A percentile compares a stretch with the other conserved stretches of the same genome.
Conservation (phyloP, 306 rosid genomes). For the Prunus padus region DNA sequence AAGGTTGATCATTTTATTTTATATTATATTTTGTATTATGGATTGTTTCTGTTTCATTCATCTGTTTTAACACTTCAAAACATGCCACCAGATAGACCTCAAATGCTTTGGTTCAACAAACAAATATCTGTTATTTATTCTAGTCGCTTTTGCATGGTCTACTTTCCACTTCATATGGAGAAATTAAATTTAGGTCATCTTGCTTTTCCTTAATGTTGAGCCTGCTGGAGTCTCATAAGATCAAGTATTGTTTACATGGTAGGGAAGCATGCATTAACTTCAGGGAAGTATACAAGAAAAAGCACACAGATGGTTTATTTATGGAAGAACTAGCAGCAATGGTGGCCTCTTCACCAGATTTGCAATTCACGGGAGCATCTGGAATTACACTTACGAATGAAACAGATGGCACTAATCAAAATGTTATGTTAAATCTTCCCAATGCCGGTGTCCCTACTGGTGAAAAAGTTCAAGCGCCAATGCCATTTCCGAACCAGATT, state of each 20-base stretch:
- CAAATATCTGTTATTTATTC: neutral
- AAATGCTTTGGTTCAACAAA: neutral
- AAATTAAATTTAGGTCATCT: neutral
- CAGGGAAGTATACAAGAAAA: slow-evolving; percentile 23
- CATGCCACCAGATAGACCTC: neutral
- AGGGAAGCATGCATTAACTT: slow-evolving; percentile 22
- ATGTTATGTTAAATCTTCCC: slow-evolving; percentile 12
- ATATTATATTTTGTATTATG: neutral
- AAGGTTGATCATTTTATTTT: neutral
- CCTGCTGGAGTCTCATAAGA: neutral
- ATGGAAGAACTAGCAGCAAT: slow-evolving; percentile 18
- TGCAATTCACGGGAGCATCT: slow-evolving; percentile 10
- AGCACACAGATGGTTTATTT: slow-evolving; percentile 16
- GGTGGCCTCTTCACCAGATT: slow-evolving; percentile 18
- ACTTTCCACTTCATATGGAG: neutral
- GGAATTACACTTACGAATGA: slow-evolving; percentile 14
- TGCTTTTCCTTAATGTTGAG: neutral
- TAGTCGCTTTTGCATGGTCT: neutral
- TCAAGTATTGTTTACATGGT: neutral
- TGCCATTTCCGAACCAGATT: slow-evolving; percentile 48
- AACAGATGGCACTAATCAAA: neutral
- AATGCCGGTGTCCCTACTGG: neutral
- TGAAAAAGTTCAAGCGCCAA: slow-evolving; percentile 47
- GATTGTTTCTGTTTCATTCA: neutral
- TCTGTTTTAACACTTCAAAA: neutral